Percentiles rank a stretch among this genome's conserved stretches.
phyloP scores from a whole-genome alignment of 2,329 filamentous ascomycete genomes.

The Sporothrix curviconia region DNA sequence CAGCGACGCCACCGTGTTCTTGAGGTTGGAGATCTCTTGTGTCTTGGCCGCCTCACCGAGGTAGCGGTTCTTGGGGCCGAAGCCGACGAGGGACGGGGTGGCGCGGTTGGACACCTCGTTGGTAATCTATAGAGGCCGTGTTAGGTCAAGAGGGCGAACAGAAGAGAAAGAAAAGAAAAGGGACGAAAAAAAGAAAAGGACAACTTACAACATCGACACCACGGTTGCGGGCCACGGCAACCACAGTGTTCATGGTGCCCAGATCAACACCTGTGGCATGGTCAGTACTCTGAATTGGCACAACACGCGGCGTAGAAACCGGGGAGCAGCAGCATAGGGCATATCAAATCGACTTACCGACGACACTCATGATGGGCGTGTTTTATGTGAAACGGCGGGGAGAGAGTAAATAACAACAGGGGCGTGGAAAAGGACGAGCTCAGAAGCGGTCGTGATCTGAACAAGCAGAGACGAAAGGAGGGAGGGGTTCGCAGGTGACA shows the following conservation, averaged over 20 bases:
- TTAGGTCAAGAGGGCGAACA: not conserved
- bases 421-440: not conserved
- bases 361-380: constrained; percentile 21
- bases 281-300: constrained; percentile 12
- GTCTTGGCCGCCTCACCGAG: constrained; percentile 95
- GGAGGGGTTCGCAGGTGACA: not conserved
- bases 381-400: constrained; percentile 6
- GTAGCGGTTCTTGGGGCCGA: constrained; percentile 88
- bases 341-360: constrained; percentile 15
- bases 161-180: not conserved
- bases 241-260: constrained; percentile 92
- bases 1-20: constrained; percentile 91
- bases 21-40: constrained; percentile 98
- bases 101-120: constrained; percentile 99
- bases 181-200: constrained; percentile 11
- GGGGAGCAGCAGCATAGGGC: no score
- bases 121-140: constrained; percentile 60
- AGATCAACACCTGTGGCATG: constrained; percentile 69
- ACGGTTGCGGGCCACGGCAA: constrained; percentile 95
- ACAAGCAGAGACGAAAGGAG: not conserved
- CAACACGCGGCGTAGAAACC: not conserved
- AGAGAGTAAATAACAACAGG: not conserved
- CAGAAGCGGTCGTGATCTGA: constrained; percentile 1
- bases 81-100: constrained; percentile 90
- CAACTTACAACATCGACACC: constrained; percentile 94